phyloP scores from a whole-genome alignment of 768 basidiomycete genomes.

The Termitomyces sp. region DNA sequence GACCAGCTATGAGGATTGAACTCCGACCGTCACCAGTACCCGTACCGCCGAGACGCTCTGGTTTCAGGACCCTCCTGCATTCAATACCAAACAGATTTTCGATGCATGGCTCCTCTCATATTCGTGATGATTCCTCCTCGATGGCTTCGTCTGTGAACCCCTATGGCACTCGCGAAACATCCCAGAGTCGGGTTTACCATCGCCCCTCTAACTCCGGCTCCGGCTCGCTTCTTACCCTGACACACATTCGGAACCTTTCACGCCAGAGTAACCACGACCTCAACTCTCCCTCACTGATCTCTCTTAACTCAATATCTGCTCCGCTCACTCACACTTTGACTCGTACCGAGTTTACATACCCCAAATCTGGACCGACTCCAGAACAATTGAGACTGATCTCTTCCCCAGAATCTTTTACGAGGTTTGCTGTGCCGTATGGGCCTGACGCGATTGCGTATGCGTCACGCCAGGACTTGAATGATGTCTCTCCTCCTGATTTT shows the following conservation, averaged over 20 bases:
- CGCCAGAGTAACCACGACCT: conserved; percentile 42
- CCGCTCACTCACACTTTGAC: conserved; percentile 70
- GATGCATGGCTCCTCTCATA: conserved; percentile 16
- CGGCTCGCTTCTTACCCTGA: conserved; percentile 31
- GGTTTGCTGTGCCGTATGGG: conserved; percentile 76
- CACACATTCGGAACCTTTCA: conserved; percentile 43
- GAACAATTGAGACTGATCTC: conserved; percentile 65
- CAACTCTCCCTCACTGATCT: conserved; percentile 64
- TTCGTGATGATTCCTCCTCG: conserved; percentile 27
- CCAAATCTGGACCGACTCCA: conserved; percentile 55
- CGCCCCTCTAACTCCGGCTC: conserved; percentile 27
- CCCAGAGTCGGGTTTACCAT: conserved; percentile 21
- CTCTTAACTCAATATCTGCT: conserved; percentile 67
- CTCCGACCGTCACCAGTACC: conserved; percentile 10
- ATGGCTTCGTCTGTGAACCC: conserved; percentile 16
- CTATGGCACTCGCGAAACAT: conserved; percentile 17
- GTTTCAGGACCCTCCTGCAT: conserved; percentile 39
- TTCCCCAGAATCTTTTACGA: conserved; percentile 55
- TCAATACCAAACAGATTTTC: conserved; percentile 29
- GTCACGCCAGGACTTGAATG: conserved; percentile 33
- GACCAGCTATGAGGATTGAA: conserved; percentile 5
- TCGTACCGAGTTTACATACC: conserved; percentile 68
- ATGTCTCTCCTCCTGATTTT: conserved; percentile 51
- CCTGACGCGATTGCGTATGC: conserved; percentile 64
- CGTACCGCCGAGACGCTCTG: conserved; percentile 31